Base-by-base conservation (phyloP, 176 grass and related monocot genomes). In the Guadua angustifolia region DNA sequence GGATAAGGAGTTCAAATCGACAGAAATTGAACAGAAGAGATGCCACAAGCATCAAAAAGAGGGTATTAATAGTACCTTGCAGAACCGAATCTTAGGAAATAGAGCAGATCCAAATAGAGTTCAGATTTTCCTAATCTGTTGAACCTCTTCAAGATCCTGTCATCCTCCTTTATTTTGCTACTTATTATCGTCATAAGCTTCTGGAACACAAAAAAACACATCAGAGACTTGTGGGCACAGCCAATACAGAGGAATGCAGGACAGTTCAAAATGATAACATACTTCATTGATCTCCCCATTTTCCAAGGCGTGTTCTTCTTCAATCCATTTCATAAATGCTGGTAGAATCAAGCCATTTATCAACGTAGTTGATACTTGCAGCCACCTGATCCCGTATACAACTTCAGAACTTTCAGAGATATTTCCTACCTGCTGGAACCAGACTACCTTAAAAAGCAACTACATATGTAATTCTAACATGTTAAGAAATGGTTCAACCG, bases 11-110 rank as follows among this genome's bases (percentile, higher is more conserved):
- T 29, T 29, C 29, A 29, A 29, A 29, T 29, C 29, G 29, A 29
- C 29, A 29, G 29, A 29, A 29, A 29, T 29, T 29, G 29, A 29
- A 29, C 29, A 1, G 29, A 29, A 29, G 29, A 29, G 29, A 29
- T 29, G 29, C 29, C 29, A 29, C 29, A 29, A 29, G 29, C 29
- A 29, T 29, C 29, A 29, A 29, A 1, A 29, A 29, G 29, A 1
- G 29, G 29, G 29, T 29, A 29, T 29, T 29, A 29, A 29, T 29
- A 29, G 29, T 29, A 62, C 84, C 93, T 98, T 57, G 83, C 82
- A 85, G 73, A 94, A 87, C 91, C 89, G 90, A 98, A 98, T 94
- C 81, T 93, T 72, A 98, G 60, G 75, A 95, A 90, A 89, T 89
- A 95, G 21, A 98, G 46, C 36, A 95, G 55, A 81, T 95, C 84